These are phyloP conservation scores for Pleurozium schreberi DNA, from an alignment of 225 moss, liverwort and hornwort genomes.

Conservation along the genomic window DNA sequence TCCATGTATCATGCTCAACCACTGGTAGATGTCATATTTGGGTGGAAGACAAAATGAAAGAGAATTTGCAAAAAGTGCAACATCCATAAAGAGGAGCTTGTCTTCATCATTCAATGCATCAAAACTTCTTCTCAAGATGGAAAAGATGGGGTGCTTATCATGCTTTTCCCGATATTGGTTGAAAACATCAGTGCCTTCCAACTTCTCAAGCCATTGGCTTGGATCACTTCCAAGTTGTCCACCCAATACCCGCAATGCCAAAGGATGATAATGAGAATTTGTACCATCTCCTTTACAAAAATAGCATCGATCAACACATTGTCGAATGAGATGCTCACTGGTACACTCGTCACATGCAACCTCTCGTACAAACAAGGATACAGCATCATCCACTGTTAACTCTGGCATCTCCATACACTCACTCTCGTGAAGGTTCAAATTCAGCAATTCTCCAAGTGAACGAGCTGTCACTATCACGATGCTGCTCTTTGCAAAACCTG, in stretches of 20 bases:
- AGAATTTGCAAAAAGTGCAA: fast-evolving
- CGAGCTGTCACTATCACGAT: not conserved
- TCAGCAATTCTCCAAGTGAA: not conserved
- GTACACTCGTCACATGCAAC: not conserved
- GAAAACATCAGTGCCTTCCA: not conserved
- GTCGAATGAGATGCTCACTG: not conserved
- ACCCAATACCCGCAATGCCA: not conserved
- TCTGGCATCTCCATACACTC: not conserved
- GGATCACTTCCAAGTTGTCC: not conserved
- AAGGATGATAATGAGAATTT: not conserved
- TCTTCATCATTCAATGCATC: not conserved
- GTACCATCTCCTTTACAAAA: not conserved
- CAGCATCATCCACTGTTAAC: not conserved
- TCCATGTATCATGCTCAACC: not conserved
- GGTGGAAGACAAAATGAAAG: fast-evolving
- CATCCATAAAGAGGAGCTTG: not conserved
- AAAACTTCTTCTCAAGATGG: not conserved
- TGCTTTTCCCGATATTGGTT: not conserved
- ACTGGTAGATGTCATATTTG: fast-evolving
- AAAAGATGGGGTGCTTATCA: not conserved
- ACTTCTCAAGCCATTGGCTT: not conserved
- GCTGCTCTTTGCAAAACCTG: not conserved
- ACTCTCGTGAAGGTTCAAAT: not conserved
- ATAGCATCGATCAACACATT: not conserved
- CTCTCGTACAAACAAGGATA: not conserved